Base-by-base conservation (phyloP, 2,329 filamentous ascomycete species). In the Alternaria triticimaculans region DNA sequence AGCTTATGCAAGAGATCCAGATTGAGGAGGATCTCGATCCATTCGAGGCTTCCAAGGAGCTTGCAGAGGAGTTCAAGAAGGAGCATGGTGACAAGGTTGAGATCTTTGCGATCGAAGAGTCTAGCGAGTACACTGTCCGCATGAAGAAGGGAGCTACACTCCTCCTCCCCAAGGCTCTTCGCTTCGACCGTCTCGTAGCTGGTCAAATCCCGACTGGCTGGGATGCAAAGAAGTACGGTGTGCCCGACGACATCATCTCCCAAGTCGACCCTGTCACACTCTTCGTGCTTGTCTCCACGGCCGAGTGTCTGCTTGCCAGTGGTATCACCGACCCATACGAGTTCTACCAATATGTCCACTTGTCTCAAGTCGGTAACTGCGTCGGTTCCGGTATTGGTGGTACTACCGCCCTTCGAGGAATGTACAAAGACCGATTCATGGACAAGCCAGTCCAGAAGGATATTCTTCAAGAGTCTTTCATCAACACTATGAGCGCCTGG, bases 401-500 rank as follows among this genome's bases (percentile, higher is more conserved):
- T 83, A 92, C 94, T 65, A 89, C 89, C 74, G 96, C 96, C 74
- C 88, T 99, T 69, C 91, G 94, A 75, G 95, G 95, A 74, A 99
- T 99, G 95, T 97, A 98, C 87, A 96, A 95, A 82, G 95, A 97
- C 81, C 92, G 96, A 64, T 98, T 91, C 89, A 87, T 98, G 67
- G 96, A 99, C 84, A 96, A 94, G 85, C 96, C 95, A 60, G 88
- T 99, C 54, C 96, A 99, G 83, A 99, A 98, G 84, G 96, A 99
- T 78, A 97, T 99, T 79, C 88, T 99, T 14, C 96, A 99, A 80
- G 96, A 99, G 83, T 98, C 96, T 12, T 99, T 99, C 87, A 98
- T 99, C 88, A 99, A 99, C 87, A 99, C 96, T 60, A 99, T 99
- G 95, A 91, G 93, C 73, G 96, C 96, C 15, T 99, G 96, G 96